phyloP scores from a whole-genome alignment of 129 eudicot species.

The Dittrichia graveolens region DNA sequence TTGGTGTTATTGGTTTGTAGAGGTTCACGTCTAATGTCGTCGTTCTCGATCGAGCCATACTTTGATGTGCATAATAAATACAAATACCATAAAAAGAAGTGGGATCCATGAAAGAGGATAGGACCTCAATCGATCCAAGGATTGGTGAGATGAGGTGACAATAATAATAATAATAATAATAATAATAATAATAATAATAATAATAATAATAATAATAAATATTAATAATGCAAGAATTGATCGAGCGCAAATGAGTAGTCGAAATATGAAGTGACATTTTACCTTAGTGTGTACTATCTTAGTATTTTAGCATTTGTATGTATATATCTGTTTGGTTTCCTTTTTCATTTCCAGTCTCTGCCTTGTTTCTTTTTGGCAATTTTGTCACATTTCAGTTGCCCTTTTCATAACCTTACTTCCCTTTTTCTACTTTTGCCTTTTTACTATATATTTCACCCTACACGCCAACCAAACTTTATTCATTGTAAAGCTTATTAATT shows the following conservation, averaged over 20 bases:
- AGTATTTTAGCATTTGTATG: slow-evolving; percentile 38
- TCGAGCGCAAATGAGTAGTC: slow-evolving; percentile 18
- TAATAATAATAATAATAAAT: slow-evolving; percentile 19
- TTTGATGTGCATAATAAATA: slow-evolving; percentile 2
- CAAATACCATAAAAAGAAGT: slow-evolving; percentile 22
- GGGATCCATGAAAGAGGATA: slow-evolving; percentile 35
- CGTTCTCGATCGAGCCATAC: slow-evolving; percentile 8
- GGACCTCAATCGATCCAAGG: slow-evolving; percentile 39
- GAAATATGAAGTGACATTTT: slow-evolving; percentile 36
- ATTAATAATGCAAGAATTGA: slow-evolving; percentile 40
- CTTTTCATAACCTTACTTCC: slow-evolving; percentile 14
- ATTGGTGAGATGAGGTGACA: background rate
- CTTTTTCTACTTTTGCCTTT: background rate
- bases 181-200: slow-evolving; percentile 18
- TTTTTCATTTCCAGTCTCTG: slow-evolving; percentile 19
- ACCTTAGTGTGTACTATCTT: slow-evolving; percentile 29
- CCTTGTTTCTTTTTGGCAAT: slow-evolving; percentile 12
- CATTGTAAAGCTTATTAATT: too few species aligned
- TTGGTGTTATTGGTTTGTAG: slow-evolving; percentile 23
- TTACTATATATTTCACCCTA: background rate
- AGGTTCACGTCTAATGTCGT: background rate
- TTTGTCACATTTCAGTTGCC: slow-evolving; percentile 20
- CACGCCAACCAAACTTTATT: too few species aligned
- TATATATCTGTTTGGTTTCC: slow-evolving; percentile 30
- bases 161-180: slow-evolving; percentile 16